phyloP scores from a whole-genome alignment of 495 filamentous ascomycete species.

The Annulohypoxylon moriforme region DNA sequence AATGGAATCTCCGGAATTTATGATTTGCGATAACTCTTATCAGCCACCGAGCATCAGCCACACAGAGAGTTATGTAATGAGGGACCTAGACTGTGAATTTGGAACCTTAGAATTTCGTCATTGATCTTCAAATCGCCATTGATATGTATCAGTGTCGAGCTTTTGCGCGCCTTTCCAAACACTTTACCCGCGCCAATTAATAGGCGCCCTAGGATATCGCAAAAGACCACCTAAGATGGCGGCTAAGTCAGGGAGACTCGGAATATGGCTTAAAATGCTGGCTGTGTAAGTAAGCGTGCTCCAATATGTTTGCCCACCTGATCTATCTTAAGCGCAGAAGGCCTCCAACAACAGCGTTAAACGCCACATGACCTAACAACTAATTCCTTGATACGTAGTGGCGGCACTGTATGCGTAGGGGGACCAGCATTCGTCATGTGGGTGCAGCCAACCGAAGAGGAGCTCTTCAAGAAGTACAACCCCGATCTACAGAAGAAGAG shows the following conservation, averaged over 20 bases:
- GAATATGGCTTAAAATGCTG: constrained; percentile 61
- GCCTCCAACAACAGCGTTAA: constrained; percentile 3
- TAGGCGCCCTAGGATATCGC: constrained; percentile 15
- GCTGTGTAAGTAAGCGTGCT: constrained; percentile 63
- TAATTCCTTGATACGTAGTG: constrained; percentile 61
- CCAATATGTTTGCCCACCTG: constrained; percentile 17
- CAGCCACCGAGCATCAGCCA: constrained; percentile 36
- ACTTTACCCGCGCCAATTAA: constrained; percentile 30
- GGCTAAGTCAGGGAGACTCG: constrained; percentile 41
- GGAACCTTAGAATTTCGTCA: constrained; percentile 35
- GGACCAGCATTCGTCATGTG: constrained; percentile 86
- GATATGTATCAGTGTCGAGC: neutral
- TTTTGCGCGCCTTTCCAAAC: constrained; percentile 26
- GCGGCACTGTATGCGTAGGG: constrained; percentile 75
- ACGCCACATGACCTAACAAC: constrained; percentile 20
- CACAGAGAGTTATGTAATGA: constrained; percentile 13
- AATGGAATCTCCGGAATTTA: constrained; percentile 20
- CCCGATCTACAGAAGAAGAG: constrained; percentile 89
- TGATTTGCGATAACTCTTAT: constrained; percentile 19
- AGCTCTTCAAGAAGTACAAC: constrained; percentile 91
- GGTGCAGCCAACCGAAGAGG: constrained; percentile 87
- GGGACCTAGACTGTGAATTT: constrained; percentile 29
- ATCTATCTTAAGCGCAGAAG: constrained; percentile 5
- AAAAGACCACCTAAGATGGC: constrained; percentile 39
- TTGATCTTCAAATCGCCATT: constrained; percentile 25